phyloP scores from a whole-genome alignment of 495 filamentous ascomycete species.

The Lophiostoma macrostomum region DNA sequence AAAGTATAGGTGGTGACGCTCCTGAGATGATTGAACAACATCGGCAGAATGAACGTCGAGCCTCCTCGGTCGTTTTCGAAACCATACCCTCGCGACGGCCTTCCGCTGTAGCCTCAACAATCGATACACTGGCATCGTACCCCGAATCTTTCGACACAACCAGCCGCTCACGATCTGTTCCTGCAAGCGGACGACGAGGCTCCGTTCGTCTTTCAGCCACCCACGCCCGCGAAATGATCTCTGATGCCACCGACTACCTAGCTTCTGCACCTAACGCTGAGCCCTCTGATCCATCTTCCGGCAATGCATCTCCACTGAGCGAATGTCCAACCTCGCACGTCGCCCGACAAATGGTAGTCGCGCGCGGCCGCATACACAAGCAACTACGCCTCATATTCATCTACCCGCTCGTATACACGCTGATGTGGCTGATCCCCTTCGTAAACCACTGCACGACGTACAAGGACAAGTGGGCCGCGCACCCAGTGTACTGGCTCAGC shows the following conservation, averaged over 20 bases:
- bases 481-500: conserved; percentile 54
- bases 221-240: too few relatives aligned
- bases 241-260: background rate
- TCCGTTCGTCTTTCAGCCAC: too few relatives aligned
- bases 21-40: background rate
- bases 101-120: background rate
- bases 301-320: background rate
- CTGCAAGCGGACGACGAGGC: too few relatives aligned
- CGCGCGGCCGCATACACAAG: conserved; percentile 55
- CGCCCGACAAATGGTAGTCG: conserved; percentile 15
- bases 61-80: conserved; percentile 34
- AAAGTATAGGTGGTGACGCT: background rate
- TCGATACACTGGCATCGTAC: background rate
- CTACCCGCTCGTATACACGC: conserved; percentile 68
- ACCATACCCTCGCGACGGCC: conserved; percentile 25
- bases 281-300: background rate
- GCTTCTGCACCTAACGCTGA: background rate
- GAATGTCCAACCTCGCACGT: background rate
- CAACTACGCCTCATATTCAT: conserved; percentile 68
- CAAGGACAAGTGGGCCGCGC: conserved; percentile 48
- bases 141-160: background rate
- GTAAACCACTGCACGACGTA: conserved; percentile 59
- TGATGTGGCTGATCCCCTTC: conserved; percentile 72
- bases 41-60: background rate
- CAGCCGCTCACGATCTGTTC: conserved; percentile 1